Evolutionary conservation across 23 red algal genomes (phyloP), one percentile per base, ranked within the genome.

Genomic region (Gracilaria gracilis): DNA sequence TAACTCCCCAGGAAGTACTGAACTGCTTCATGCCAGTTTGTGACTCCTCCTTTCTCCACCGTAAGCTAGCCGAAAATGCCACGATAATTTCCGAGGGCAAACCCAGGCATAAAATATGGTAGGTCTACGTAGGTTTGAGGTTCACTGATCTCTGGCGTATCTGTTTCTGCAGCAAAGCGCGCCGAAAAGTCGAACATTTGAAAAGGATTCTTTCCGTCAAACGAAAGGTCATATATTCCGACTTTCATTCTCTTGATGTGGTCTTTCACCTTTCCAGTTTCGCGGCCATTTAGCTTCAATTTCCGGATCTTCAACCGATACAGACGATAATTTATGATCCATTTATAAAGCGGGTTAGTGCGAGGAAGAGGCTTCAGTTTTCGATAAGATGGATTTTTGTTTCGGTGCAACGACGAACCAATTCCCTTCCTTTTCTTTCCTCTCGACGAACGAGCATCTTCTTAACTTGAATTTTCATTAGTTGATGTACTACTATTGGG

Each of bases 251-350:
- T 34, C 40, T 79, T 79, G 33, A 79, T 79, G 9, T 51, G 19
- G 74, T 79, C 74, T 32, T 79, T 79, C 4, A 36, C 39, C 32
- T 79, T 79, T 29, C 36, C 74, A 5, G 13, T 61, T 13, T 61
- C 57, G 21, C 57, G 57, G 16, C 48, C 48, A 51, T n/a, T n/a
- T n/a, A n/a, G n/a, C n/a, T n/a, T n/a, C n/a, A n/a, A n/a, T n/a
- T n/a, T n/a, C n/a, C n/a, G n/a, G n/a, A n/a, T n/a, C n/a, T n/a
- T n/a, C n/a, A n/a, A n/a, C n/a, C n/a, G n/a, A n/a, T n/a, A n/a
- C n/a, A n/a, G n/a, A n/a, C n/a, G n/a, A n/a, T n/a, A n/a, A n/a
- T n/a, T n/a, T n/a, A n/a, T n/a, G n/a, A n/a, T n/a, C n/a, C n/a
- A n/a, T n/a, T n/a, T n/a, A n/a, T n/a, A n/a, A n/a, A n/a, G n/a